Conservation (phyloP, 345 rosid species). For the Fremontodendron californicum region DNA sequence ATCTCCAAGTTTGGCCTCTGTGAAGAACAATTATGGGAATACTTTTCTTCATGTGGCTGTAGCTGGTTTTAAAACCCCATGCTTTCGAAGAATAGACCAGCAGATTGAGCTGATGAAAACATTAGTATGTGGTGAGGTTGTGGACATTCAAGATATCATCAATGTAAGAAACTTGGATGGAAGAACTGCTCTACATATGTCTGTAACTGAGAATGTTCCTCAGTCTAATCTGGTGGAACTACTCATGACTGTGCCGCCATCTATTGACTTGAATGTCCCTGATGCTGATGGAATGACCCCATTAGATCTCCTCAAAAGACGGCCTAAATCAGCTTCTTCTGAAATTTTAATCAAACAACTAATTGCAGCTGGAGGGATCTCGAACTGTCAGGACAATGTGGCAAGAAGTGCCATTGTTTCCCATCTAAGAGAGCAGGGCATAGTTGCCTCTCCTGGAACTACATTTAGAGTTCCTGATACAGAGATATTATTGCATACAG, state of each 20-base stretch:
- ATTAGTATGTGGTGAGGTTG: slow-evolving; percentile 34
- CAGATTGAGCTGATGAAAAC: slow-evolving; percentile 72
- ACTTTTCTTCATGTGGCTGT: slow-evolving; percentile 84
- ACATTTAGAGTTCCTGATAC: slow-evolving; percentile 75
- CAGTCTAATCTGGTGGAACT: slow-evolving; percentile 60
- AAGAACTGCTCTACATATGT: slow-evolving; percentile 71
- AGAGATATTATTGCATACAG: slow-evolving; percentile 68
- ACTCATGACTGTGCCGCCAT: slow-evolving; percentile 49
- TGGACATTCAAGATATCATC: slow-evolving; percentile 46
- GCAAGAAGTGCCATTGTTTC: slow-evolving; percentile 38
- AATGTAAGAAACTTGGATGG: slow-evolving; percentile 62
- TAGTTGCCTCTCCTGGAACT: slow-evolving; percentile 72
- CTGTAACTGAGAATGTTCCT: slow-evolving; percentile 57
- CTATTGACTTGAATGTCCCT: slow-evolving; percentile 51
- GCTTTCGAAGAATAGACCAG: slow-evolving; percentile 65
- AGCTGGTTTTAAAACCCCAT: slow-evolving; percentile 62
- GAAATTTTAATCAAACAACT: slow-evolving; percentile 71
- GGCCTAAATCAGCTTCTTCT: slow-evolving; percentile 60
- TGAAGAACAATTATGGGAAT: slow-evolving; percentile 57
- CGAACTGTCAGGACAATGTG: slow-evolving; percentile 33
- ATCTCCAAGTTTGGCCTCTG: slow-evolving; percentile 42
- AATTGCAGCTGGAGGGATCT: slow-evolving; percentile 74
- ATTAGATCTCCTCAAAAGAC: slow-evolving; percentile 65
- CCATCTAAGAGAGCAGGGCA: slow-evolving; percentile 51
- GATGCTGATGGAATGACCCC: slow-evolving; percentile 76